Evolutionary conservation across 345 rosid genomes (phyloP).

Genomic region (Eucalyptus pumila): DNA sequence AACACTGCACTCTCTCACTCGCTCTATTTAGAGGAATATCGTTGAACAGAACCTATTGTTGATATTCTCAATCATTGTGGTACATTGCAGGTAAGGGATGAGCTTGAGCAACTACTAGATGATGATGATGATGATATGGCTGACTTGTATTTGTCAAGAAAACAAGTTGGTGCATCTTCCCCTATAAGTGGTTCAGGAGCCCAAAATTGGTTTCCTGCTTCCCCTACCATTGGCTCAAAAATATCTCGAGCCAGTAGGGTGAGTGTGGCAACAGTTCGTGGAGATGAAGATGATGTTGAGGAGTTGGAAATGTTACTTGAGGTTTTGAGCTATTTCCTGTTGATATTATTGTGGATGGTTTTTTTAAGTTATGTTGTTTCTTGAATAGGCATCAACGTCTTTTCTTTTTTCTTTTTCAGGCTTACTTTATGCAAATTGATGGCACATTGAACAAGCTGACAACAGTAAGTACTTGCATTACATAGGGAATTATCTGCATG

Average conservation of each 20-base stretch:
- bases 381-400: neutral
- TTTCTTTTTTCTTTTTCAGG: constrained; percentile 31
- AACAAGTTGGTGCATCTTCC: constrained; percentile 53
- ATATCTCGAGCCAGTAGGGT: constrained; percentile 91
- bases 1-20: neutral
- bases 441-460: constrained; percentile 83
- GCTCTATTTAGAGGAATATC: neutral
- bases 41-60: neutral
- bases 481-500: neutral
- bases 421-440: constrained; percentile 93
- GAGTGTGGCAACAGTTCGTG: constrained; percentile 67
- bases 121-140: constrained; percentile 99
- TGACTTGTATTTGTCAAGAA: constrained; percentile 88
- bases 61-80: neutral
- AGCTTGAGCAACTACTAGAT: constrained; percentile 87
- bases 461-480: constrained; percentile 24
- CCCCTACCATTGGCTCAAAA: constrained; percentile 88
- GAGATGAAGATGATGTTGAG: constrained; percentile 97
- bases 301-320: constrained; percentile 98
- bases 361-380: neutral
- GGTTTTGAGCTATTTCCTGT: constrained; percentile 18
- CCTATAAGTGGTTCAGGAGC: constrained; percentile 66
- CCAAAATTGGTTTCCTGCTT: constrained; percentile 63
- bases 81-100: constrained; percentile 76
- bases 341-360: neutral